These are phyloP conservation scores for Lunasporangiospora selenospora DNA, from an alignment of 192 early-diverging fungal genomes.

Conservation along the genomic window DNA sequence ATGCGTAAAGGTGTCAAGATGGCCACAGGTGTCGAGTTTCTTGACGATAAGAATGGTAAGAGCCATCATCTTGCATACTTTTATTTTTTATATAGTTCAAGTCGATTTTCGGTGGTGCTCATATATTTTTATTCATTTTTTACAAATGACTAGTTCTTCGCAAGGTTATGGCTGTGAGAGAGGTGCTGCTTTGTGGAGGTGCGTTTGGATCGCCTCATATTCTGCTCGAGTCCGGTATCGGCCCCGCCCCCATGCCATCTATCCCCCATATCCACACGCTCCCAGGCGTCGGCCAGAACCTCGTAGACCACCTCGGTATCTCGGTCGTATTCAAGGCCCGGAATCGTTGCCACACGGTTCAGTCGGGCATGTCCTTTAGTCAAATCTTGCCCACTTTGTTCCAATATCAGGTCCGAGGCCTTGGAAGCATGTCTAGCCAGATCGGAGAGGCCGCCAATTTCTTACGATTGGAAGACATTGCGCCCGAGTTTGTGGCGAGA, in stretches of 20 bases:
- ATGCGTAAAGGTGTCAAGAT: constrained; percentile 14
- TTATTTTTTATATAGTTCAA: not conserved
- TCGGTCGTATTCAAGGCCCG: constrained; percentile 21
- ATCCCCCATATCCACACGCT: constrained; percentile 40
- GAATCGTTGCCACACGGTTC: constrained; percentile 2
- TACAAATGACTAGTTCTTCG: constrained; percentile 7
- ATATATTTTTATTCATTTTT: not conserved
- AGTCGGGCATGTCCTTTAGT: not conserved
- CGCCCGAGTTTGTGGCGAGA: constrained; percentile 34
- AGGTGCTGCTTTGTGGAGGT: constrained; percentile 53
- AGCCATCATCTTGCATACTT: not conserved
- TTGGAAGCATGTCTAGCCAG: constrained; percentile 15
- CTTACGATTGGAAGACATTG: constrained; percentile 31
- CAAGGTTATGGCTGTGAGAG: constrained; percentile 22
- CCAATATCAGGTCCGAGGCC: constrained; percentile 5
- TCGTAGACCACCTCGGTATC: constrained; percentile 43
- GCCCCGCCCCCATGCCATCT: constrained; percentile 17
- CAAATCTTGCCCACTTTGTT: not conserved
- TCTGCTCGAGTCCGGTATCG: constrained; percentile 48
- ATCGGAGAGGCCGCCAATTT: constrained; percentile 36
- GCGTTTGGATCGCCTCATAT: constrained; percentile 48
- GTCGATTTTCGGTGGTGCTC: not conserved
- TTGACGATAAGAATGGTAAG: constrained; percentile 26
- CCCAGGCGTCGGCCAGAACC: constrained; percentile 46
- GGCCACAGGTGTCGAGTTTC: constrained; percentile 34